These are phyloP conservation scores for Cyberlindnera mycetangii DNA, from an alignment of 805 yeast species.

Conservation along the genomic window DNA sequence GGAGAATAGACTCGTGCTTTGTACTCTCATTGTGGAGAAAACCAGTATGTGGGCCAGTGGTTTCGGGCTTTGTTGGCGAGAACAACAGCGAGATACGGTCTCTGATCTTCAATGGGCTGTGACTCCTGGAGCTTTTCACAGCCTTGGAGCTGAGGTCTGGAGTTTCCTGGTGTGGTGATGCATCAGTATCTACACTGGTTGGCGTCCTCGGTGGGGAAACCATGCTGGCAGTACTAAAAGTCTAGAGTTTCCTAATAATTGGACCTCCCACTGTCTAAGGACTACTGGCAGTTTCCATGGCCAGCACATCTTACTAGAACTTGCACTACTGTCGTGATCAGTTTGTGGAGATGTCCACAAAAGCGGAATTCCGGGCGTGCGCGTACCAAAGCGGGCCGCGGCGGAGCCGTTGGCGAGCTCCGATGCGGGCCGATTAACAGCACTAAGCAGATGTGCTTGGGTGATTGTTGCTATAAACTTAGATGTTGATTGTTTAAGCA, in stretches of 20 bases:
- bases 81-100: constrained; percentile 10
- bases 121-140: neutral
- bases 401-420: neutral
- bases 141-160: neutral
- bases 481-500: no score
- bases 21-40: neutral
- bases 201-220: neutral
- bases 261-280: no score
- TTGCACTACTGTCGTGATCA: neutral
- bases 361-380: neutral
- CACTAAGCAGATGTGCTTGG: no score
- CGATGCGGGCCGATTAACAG: no score
- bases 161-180: neutral
- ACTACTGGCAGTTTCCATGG: no score
- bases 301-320: neutral
- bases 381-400: neutral
- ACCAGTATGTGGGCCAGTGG: neutral
- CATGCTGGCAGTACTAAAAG: neutral
- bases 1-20: neutral
- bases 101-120: constrained; percentile 12
- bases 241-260: no score
- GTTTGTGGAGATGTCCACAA: neutral
- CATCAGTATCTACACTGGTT: neutral
- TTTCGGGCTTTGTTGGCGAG: neutral
- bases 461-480: no score